Base-by-base conservation (phyloP, 1,284 basidiomycete species). In the Cryptococcus sp. region DNA sequence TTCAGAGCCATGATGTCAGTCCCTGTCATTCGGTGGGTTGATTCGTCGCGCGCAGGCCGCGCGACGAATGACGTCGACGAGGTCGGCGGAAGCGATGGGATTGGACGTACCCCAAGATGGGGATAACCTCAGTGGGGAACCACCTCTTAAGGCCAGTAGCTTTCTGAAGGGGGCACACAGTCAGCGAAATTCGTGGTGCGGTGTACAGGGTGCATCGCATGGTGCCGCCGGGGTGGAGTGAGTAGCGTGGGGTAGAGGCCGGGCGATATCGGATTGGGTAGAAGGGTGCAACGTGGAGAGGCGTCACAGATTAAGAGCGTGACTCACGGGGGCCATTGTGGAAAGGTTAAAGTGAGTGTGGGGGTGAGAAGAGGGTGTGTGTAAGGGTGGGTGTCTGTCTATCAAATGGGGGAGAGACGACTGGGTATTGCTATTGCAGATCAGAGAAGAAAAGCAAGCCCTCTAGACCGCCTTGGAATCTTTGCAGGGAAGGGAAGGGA, bases 61-160 rank as follows among this genome's bases (percentile, higher is more conserved):
- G 15, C 11, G 15, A 35, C 18, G 23, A 35, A 12, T 50, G 40
- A 15, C 46, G 39, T 21, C 18, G 12, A 46, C 23, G 9, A 46
- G 37, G 50, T 53, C 46, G 52, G 47, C 44, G 40, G 52, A 50
- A 28, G 37, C 16, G 40, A 24, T 4, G 47, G 6, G 16, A 28
- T 21, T 40, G 40, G 24, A 69, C 69, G 56, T 52, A 68, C 67
- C 57, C 68, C 47, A 73, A 56, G 61, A 73, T 73, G 49, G 71
- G 71, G 61, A 59, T 55, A 48, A 61, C 59, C 61, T 73, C 71
- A 46, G 60, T 53, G 28, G 71, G 71, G 42, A 69, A 38, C 62
- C 61, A 65, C 53, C 68, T 69, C 53, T 63, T 61, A 15, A 68
- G 7, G 53, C 52, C 18, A 53, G 53, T 45, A 43, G 53, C 52